These are phyloP conservation scores for Hypoxylon crocopeplum DNA, from an alignment of 495 filamentous ascomycete genomes.

Conservation along the genomic window DNA sequence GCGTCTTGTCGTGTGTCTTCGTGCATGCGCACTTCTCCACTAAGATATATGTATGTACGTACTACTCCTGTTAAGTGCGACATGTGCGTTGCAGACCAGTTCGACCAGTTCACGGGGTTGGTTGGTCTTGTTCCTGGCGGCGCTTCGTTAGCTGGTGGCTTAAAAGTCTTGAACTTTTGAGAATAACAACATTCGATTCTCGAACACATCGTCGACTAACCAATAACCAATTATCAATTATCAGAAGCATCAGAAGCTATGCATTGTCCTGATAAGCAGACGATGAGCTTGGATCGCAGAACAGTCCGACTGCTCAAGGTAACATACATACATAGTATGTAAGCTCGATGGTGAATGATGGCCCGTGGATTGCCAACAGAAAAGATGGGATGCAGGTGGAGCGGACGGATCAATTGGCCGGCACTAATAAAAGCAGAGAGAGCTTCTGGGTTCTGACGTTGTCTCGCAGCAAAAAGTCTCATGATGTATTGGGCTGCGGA, in stretches of 20 bases:
- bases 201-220: no score
- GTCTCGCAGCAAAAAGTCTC: constrained; percentile 39
- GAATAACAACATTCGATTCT: no score
- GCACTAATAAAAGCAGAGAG: constrained; percentile 34
- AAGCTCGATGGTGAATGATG: no score
- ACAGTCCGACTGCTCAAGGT: no score
- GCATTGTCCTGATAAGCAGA: no score
- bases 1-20: constrained; percentile 35
- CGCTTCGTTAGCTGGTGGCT: constrained; percentile 9
- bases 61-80: constrained; percentile 33
- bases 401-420: constrained; percentile 39
- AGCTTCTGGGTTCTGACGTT: constrained; percentile 39
- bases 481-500: constrained; percentile 35
- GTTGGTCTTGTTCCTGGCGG: constrained; percentile 37
- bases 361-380: no score
- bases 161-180: no score
- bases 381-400: constrained; percentile 26
- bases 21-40: constrained; percentile 20
- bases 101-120: constrained; percentile 33
- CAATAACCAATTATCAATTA: no score
- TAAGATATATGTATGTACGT: constrained; percentile 4
- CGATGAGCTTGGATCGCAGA: no score
- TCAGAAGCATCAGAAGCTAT: no score
- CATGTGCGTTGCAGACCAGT: constrained; percentile 38
- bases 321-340: constrained; percentile 11